Evolutionary conservation across 1,284 basidiomycete genomes (phyloP), one percentile per base, ranked within the genome.

Genomic region (Ganoderma boninense): DNA sequence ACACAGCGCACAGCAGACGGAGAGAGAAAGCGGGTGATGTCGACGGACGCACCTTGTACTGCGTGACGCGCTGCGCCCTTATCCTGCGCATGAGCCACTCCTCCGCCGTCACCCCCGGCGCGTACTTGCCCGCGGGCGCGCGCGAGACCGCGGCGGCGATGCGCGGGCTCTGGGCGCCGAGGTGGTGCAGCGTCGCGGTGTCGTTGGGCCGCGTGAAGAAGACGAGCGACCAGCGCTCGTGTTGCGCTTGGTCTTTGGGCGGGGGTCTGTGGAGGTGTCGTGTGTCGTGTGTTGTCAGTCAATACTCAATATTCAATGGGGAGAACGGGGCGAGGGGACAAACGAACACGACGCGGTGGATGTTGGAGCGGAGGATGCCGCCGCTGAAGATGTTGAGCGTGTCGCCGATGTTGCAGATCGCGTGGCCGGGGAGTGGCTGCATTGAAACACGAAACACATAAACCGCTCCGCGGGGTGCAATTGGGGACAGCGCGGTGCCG

Each of bases 371-470:
- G 29, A 84, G 73, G 62, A 84, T 78, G 43, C 83, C 83, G 3
- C 79, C 82, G 62, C 79, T 82, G 72, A 83, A 81, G 49, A 80
- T 79, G 20, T 80, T 77, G 75, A 83, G 76, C 6, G 82, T 78
- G 68, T 83, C 82, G 38, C 80, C 82, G 11, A 83, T 74, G 69
- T 83, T 83, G 75, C 81, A 80, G 60, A 82, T 78, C 1, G 79
- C 79, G 23, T 78, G 76, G 8, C 78, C 77, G 11, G 79, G 78
- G 3, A 79, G 64, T 20, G 79, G 79, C 79, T 80, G 14, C 40
- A 11, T 38, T 38, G 1, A 23, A 8, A 23, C 7, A 5, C 20
- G 46, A 75, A 23, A n/a, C 10, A 6, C 8, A 73, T 62, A 62
- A 20, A 32, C 7, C 1, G n/a, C 20, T 49, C 7, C n/a, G n/a